Base-by-base conservation (phyloP, 306 rosid species). In the Trichosanthes cucumerina region DNA sequence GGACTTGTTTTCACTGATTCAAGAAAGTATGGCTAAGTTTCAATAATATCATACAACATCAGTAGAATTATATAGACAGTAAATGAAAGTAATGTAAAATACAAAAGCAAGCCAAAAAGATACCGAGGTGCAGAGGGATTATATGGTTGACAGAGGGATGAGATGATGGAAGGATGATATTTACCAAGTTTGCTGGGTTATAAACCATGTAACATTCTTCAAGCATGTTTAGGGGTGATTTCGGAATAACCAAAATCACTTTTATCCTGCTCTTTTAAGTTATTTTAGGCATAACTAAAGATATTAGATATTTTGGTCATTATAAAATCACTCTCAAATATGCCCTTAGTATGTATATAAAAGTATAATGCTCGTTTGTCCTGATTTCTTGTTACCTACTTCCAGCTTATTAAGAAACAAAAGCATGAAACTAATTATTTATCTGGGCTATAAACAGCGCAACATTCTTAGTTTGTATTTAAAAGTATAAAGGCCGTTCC, bases 1-100 rank as follows among this genome's bases (percentile, higher is more conserved):
- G 99, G 99, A 79, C 93, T 85, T 53, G 99, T 95, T 86, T 85
- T 92, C 88, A 95, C 97, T 92, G 81, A 77, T 69, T 72, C 21
- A 77, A 72, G 18, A 41, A 69, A 69, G 19, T 11, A 10, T n/a
- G 63, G 23, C 78, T 16, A 4, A 80, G 19, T 80, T 75, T 80
- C n/a, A 83, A 44, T 13, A 21, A 46, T 76, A 53, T 56, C 65
- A 76, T 18, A 65, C 38, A 66, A 68, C 60, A 64, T 47, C 65
- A 46, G 7, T 59, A 16, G 9, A 13, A 49, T 24, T 77, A 19
- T 57, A 24, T 77, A 75, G 18, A 6, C 47, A 4, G 50, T 39
- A 62, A 33, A 28, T 14, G 8, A 33, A 62, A 28, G 39, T 18
- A 33, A 64, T 10, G 26, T 7, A 59, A 26, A 59, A 59, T 2